Evolutionary conservation across 176 grass and related monocot species (phyloP).

Genomic region (Hordeum marinum): DNA sequence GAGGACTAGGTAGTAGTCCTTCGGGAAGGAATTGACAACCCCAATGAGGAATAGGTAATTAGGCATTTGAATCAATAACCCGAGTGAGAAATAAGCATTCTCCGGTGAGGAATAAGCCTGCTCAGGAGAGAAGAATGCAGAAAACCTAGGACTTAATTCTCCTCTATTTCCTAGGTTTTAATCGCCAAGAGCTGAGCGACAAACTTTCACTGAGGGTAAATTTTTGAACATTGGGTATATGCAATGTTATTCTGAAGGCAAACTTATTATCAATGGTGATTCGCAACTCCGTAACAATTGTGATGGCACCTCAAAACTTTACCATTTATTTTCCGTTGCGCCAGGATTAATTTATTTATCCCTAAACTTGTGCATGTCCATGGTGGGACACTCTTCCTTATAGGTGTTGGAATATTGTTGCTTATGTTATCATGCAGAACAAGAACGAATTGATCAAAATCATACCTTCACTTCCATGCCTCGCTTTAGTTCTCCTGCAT

Average conservation of each 20-base stretch:
- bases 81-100: neutral
- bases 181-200: too few relatives aligned
- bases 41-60: neutral
- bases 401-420: neutral
- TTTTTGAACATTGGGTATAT: neutral
- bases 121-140: too few relatives aligned
- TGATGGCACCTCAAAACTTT: neutral
- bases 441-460: constrained; percentile 23
- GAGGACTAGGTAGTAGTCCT: neutral
- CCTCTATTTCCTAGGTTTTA: too few relatives aligned
- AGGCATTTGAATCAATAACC: neutral
- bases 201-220: neutral
- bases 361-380: neutral
- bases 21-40: neutral
- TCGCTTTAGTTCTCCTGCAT: constrained; percentile 77
- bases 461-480: constrained; percentile 92
- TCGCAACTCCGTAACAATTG: neutral
- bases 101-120: neutral
- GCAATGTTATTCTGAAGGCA: neutral
- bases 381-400: neutral
- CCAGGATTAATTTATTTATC: neutral
- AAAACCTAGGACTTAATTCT: too few relatives aligned
- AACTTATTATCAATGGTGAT: neutral
- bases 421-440: neutral
- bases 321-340: neutral